Evolutionary conservation across 2,329 filamentous ascomycete genomes (phyloP).

Genomic region (Emergomyces orientalis): DNA sequence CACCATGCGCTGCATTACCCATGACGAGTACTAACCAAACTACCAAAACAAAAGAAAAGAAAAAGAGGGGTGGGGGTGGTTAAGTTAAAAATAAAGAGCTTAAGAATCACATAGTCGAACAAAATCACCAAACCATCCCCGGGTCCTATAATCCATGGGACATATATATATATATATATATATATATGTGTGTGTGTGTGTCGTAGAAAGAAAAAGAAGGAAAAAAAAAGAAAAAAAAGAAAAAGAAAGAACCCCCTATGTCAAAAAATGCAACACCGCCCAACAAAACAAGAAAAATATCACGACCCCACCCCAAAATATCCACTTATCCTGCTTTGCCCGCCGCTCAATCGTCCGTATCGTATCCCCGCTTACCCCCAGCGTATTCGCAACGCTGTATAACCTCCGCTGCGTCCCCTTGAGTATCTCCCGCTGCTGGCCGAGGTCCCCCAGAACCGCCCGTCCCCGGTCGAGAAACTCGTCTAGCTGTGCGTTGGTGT

Average conservation of each 20-base stretch:
- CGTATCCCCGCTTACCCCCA: constrained; percentile 89
- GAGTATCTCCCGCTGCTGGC: constrained; percentile 83
- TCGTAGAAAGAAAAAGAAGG: too few species aligned
- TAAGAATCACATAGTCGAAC: not conserved
- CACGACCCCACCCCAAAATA: constrained; percentile 79
- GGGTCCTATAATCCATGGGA: not conserved
- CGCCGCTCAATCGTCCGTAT: constrained; percentile 93
- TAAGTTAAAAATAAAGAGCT: not conserved
- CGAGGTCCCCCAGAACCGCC: constrained; percentile 79
- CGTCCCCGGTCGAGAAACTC: constrained; percentile 89
- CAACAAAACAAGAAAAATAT: constrained; percentile 89
- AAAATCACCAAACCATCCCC: not conserved
- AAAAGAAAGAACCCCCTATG: constrained; percentile 41
- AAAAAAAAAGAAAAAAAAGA: constrained; percentile 5
- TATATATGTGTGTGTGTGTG: too few species aligned
- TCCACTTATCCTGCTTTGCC: constrained; percentile 94
- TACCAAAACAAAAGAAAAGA: not conserved
- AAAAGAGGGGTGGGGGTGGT: too few species aligned
- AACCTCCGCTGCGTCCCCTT: constrained; percentile 87
- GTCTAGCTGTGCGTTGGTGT: constrained; percentile 76
- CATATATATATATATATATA: not conserved
- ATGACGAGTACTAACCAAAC: not conserved
- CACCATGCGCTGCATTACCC: not conserved
- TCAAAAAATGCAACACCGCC: constrained; percentile 74
- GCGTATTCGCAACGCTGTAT: constrained; percentile 86